These are phyloP conservation scores for Pythium brassicae DNA, from an alignment of 352 stramenopile genomes.

Conservation along the genomic window DNA sequence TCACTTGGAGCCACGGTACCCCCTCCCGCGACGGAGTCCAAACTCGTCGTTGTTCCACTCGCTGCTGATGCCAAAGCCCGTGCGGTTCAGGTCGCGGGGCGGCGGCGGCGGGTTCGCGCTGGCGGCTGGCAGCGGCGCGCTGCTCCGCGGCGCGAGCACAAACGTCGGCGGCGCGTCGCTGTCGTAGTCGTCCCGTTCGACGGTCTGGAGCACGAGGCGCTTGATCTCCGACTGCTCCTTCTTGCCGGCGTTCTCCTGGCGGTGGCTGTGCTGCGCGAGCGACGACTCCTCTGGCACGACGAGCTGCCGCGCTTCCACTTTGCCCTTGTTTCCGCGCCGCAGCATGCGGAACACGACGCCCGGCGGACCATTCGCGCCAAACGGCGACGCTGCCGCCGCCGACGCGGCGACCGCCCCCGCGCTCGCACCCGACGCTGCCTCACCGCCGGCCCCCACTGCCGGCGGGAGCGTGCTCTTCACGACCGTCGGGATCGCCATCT, in stretches of 20 bases:
- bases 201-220: conserved; percentile 80
- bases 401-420: not conserved
- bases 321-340: conserved; percentile 96
- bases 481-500: conserved; percentile 84
- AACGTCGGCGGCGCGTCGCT: conserved; percentile 11
- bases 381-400: conserved; percentile 13
- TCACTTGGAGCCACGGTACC: conserved; percentile 67
- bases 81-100: conserved; percentile 22
- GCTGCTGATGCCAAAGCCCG: conserved; percentile 54
- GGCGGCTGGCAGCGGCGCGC: conserved; percentile 9
- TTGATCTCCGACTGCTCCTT: conserved; percentile 87
- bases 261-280: conserved; percentile 88
- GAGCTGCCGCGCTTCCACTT: conserved; percentile 92
- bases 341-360: conserved; percentile 93
- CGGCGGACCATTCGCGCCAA: conserved; percentile 22
- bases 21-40: conserved; percentile 56
- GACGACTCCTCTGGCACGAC: conserved; percentile 92
- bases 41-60: conserved; percentile 88
- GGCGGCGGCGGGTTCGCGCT: conserved; percentile 15
- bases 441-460: conserved; percentile 7
- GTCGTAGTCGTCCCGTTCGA: conserved; percentile 82
- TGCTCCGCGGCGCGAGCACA: conserved; percentile 10
- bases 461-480: conserved; percentile 46
- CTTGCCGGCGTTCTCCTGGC: conserved; percentile 82
- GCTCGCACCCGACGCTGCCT: not conserved